Evolutionary conservation across 352 stramenopile species (phyloP).

Genomic region (Phytophthora pini): DNA sequence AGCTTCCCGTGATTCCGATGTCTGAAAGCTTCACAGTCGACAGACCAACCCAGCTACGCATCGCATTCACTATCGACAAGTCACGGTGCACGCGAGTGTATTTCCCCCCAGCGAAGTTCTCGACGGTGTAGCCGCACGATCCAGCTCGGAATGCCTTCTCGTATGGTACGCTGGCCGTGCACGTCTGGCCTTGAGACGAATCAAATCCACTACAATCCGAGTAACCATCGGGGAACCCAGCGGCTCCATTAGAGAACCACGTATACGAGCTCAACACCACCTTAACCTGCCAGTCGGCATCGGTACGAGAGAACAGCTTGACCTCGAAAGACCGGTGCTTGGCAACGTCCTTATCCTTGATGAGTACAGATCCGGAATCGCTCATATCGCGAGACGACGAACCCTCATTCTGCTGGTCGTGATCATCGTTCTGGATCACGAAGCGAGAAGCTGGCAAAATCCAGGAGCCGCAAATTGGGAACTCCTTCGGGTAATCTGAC

Average conservation of each 20-base stretch:
- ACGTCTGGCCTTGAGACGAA: conserved; percentile 37
- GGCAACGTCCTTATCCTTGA: conserved; percentile 59
- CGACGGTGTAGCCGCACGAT: conserved; percentile 68
- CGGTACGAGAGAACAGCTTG: conserved; percentile 56
- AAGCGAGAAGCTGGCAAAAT: conserved; percentile 65
- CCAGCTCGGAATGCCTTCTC: conserved; percentile 57
- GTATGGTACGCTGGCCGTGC: conserved; percentile 47
- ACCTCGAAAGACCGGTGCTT: conserved; percentile 66
- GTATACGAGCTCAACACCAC: conserved; percentile 79
- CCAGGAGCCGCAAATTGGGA: conserved; percentile 68
- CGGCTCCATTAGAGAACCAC: conserved; percentile 50
- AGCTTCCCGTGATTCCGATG: conserved; percentile 50
- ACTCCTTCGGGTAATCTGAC: conserved; percentile 67
- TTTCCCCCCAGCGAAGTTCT: conserved; percentile 54
- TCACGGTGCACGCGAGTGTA: conserved; percentile 81
- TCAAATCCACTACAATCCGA: conserved; percentile 57
- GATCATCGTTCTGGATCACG: conserved; percentile 80
- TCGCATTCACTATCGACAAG: conserved; percentile 68
- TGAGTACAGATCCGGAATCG: conserved; percentile 55
- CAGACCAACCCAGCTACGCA: conserved; percentile 61
- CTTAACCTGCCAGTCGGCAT: conserved; percentile 70
- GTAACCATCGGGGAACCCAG: conserved; percentile 62
- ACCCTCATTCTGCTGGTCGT: conserved; percentile 69
- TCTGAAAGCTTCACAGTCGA: conserved; percentile 35
- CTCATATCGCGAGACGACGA: conserved; percentile 66